Evolutionary conservation across 805 yeast species (phyloP).

Genomic region (Ogataea pignaliae): DNA sequence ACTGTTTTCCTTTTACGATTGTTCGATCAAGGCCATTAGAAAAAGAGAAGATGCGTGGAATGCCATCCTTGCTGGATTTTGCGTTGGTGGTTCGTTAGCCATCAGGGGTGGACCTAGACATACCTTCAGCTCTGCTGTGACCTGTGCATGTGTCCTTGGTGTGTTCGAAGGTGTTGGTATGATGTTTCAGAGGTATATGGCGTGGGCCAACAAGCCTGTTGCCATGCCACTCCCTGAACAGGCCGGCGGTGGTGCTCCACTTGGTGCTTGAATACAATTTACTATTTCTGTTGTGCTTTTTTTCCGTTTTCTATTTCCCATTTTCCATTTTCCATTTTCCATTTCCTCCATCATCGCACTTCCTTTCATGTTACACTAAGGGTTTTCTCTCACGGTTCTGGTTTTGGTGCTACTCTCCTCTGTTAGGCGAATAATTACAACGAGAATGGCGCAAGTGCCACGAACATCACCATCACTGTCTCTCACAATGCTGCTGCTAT

Average conservation of each 20-base stretch:
- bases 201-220: slow-evolving; percentile 72
- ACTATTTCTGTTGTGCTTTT: too few relatives aligned
- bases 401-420: too few relatives aligned
- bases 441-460: too few relatives aligned
- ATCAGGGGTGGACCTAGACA: slow-evolving; percentile 99
- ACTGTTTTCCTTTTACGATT: slow-evolving; percentile 89
- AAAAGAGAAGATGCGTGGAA: slow-evolving; percentile 98
- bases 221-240: slow-evolving; percentile 55
- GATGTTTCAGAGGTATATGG: slow-evolving; percentile 88
- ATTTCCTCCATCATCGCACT: too few relatives aligned
- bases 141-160: slow-evolving; percentile 95
- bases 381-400: too few relatives aligned
- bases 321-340: too few relatives aligned
- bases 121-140: slow-evolving; percentile 91
- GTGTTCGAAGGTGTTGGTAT: slow-evolving; percentile 98
- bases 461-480: too few relatives aligned
- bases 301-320: too few relatives aligned
- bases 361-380: too few relatives aligned
- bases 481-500: too few relatives aligned
- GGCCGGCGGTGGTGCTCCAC: slow-evolving; percentile 20
- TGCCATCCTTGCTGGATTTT: slow-evolving; percentile 95
- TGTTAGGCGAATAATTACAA: too few relatives aligned
- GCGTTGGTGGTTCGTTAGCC: slow-evolving; percentile 97
- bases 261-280: slow-evolving; percentile 16
- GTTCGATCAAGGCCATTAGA: slow-evolving; percentile 92